Conservation (phyloP, 2,329 filamentous ascomycete species). For the Herpotrichia juniperi region DNA sequence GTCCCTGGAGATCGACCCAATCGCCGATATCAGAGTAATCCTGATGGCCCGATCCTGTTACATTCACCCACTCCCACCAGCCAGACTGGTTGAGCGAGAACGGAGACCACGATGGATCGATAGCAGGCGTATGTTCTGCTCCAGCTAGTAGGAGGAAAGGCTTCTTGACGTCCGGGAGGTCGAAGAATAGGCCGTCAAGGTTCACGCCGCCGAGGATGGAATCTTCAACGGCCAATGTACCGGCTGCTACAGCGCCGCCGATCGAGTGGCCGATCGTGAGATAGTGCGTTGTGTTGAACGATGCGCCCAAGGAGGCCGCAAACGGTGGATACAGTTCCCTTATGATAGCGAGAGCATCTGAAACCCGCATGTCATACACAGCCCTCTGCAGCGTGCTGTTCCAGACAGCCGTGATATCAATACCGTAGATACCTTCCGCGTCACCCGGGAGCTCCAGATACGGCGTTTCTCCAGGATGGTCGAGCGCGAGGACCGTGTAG, state of each 20-base stretch:
- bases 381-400: slow-evolving; percentile 11
- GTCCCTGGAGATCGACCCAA: slow-evolving; percentile 28
- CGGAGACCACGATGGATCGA: slow-evolving; percentile 22
- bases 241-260: slow-evolving; percentile 25
- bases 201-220: slow-evolving; percentile 20
- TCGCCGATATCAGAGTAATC: slow-evolving; percentile 28
- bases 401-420: slow-evolving; percentile 11
- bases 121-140: slow-evolving; percentile 16
- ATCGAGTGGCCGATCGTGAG: slow-evolving; percentile 23
- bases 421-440: slow-evolving; percentile 6
- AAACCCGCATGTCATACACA: slow-evolving; percentile 23
- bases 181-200: slow-evolving; percentile 16
- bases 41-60: slow-evolving; percentile 22
- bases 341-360: slow-evolving; percentile 19
- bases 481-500: slow-evolving; percentile 15
- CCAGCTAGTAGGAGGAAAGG: slow-evolving; percentile 26
- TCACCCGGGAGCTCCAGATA: slow-evolving; percentile 11
- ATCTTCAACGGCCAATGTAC: slow-evolving; percentile 7
- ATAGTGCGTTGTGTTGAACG: slow-evolving; percentile 20
- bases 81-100: slow-evolving; percentile 27
- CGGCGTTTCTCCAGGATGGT: slow-evolving; percentile 18
- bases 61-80: slow-evolving; percentile 27
- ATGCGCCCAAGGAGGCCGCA: slow-evolving; percentile 1
- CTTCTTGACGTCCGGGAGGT: slow-evolving; percentile 18
- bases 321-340: slow-evolving; percentile 6